Evolutionary conservation across 2,329 filamentous ascomycete genomes (phyloP).

Genomic region (Diplodia sapinea): DNA sequence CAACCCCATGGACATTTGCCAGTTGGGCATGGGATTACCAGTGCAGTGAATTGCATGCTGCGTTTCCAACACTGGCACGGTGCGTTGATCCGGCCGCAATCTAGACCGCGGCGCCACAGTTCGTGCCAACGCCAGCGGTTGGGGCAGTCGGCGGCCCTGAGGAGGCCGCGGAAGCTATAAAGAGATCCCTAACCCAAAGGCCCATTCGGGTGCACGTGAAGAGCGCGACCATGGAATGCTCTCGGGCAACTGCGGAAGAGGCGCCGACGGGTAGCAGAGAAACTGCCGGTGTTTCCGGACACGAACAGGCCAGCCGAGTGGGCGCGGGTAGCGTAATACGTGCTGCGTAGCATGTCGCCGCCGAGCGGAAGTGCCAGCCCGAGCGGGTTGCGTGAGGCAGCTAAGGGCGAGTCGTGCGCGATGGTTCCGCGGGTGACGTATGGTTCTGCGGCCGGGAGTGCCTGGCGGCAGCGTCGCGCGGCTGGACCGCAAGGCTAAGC

Average conservation of each 20-base stretch:
- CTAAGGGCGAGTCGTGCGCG: neutral
- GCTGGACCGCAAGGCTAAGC: conserved; percentile 4
- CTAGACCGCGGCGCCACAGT: neutral
- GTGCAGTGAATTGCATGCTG: neutral
- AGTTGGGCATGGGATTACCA: no score
- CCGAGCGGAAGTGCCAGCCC: neutral
- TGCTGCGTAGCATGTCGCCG: neutral
- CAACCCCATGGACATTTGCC: no score
- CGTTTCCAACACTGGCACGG: neutral
- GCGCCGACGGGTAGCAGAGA: neutral
- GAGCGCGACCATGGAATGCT: neutral
- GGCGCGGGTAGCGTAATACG: neutral
- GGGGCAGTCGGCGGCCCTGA: neutral
- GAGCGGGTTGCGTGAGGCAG: conserved; percentile 6
- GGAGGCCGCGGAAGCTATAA: neutral
- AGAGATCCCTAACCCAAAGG: neutral
- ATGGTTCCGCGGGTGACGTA: neutral
- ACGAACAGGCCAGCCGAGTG: neutral
- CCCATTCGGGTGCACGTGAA: neutral
- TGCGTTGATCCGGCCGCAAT: neutral
- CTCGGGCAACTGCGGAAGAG: neutral
- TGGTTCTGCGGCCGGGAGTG: conserved; percentile 1
- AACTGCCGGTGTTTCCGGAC: conserved; percentile 24
- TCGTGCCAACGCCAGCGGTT: neutral
- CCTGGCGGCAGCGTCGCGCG: neutral